Percentiles rank a stretch among this genome's conserved stretches.
phyloP scores from a whole-genome alignment of 164 flowering plant genomes.

The Berberis vulgaris region DNA sequence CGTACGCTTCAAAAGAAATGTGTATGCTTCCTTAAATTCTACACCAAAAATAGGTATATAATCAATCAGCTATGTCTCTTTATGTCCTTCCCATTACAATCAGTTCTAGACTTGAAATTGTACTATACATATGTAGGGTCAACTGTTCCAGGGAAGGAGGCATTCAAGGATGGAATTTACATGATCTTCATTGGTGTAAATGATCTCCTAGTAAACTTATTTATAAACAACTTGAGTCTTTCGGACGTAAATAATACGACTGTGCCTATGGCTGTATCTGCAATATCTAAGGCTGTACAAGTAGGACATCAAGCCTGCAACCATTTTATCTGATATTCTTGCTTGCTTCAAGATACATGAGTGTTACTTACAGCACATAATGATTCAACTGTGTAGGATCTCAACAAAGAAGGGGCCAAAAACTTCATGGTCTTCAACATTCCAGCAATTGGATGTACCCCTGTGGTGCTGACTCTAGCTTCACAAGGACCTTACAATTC shows the following conservation, averaged over 20 bases:
- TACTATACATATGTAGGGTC: neutral
- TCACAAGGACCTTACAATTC: conserved; percentile 18
- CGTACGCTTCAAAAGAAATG: conserved; percentile 16
- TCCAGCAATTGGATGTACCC: conserved; percentile 18
- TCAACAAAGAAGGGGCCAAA: conserved; percentile 17
- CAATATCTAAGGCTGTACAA: conserved; percentile 18
- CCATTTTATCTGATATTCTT: no score
- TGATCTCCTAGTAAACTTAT: conserved; percentile 8
- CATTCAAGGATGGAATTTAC: conserved; percentile 17
- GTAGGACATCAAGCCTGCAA: neutral
- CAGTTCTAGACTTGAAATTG: no score
- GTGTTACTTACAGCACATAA: neutral
- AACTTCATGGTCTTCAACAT: conserved; percentile 19
- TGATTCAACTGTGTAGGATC: conserved; percentile 10
- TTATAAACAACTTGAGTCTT: conserved; percentile 5
- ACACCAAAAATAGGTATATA: neutral
- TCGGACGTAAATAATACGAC: conserved; percentile 12
- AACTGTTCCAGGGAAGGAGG: conserved; percentile 10
- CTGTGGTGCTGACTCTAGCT: conserved; percentile 3
- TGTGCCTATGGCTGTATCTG: conserved; percentile 13
- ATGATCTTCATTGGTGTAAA: conserved; percentile 17
- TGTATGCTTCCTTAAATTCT: conserved; percentile 6
- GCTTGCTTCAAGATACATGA: no score
- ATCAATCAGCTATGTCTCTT: conserved; percentile 4
- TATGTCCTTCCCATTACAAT: no score